Evolutionary conservation across 345 rosid genomes (phyloP).

Genomic region (Eucalyptus pumila): DNA sequence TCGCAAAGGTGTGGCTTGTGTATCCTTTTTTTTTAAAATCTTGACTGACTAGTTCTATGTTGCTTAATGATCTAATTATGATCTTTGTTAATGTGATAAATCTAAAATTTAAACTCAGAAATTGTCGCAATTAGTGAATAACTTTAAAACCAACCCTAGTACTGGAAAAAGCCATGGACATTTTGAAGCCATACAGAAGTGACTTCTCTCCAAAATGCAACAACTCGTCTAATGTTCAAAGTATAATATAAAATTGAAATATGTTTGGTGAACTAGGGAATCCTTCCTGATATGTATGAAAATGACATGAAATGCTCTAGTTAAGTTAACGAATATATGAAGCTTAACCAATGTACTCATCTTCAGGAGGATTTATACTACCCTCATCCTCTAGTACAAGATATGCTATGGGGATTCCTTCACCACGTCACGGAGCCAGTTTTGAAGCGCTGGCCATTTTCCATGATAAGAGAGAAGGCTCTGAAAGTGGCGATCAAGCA

Average conservation of each 20-base stretch:
- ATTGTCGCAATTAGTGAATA: not conserved
- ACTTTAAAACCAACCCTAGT: not conserved
- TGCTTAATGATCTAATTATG: not conserved
- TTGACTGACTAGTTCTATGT: not conserved
- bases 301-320: not conserved
- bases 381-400: slow-evolving; percentile 42
- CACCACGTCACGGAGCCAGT: slow-evolving; percentile 31
- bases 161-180: not conserved
- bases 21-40: not conserved
- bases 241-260: not conserved
- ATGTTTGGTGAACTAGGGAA: not conserved
- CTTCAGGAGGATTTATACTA: slow-evolving; percentile 44
- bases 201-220: too few species aligned
- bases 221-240: not conserved
- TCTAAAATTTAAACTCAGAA: not conserved
- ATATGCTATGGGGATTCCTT: slow-evolving; percentile 37
- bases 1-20: slow-evolving; percentile 19
- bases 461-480: slow-evolving; percentile 44
- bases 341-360: not conserved
- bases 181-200: too few species aligned
- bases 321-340: not conserved
- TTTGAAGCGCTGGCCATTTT: slow-evolving; percentile 44
- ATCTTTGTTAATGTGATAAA: not conserved
- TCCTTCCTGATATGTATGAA: not conserved
- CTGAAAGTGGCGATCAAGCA: slow-evolving; percentile 25